These are phyloP conservation scores for Cryptococcus sp. DNA, from an alignment of 1,284 basidiomycete species.

Conservation along the genomic window DNA sequence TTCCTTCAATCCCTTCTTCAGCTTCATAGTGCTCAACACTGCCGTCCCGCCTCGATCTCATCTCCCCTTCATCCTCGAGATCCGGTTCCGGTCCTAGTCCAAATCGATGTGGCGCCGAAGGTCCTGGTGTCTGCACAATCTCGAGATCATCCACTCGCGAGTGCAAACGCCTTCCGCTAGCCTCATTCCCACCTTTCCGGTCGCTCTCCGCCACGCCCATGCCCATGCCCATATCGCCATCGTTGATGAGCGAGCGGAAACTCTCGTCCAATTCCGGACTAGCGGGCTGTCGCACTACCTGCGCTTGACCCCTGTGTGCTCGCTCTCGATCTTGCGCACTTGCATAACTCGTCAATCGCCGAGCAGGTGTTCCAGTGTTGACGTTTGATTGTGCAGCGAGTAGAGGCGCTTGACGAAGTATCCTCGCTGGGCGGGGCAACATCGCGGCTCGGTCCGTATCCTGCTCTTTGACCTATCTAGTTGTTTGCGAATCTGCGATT, in stretches of 20 bases:
- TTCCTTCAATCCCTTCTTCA: slow-evolving; percentile 1
- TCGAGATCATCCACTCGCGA: not conserved
- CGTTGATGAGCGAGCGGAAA: slow-evolving; percentile 12
- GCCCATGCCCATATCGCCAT: slow-evolving; percentile 20
- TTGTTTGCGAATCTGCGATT: no score
- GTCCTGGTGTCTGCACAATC: not conserved
- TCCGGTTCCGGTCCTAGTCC: not conserved
- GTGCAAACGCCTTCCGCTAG: not conserved
- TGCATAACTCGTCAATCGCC: not conserved
- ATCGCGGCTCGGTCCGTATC: not conserved
- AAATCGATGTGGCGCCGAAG: not conserved
- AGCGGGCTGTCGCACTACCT: not conserved
- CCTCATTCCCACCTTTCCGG: slow-evolving; percentile 5
- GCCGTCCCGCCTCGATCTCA: not conserved
- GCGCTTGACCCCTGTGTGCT: not conserved
- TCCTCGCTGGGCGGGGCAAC: not conserved
- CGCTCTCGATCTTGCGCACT: not conserved
- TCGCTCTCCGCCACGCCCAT: slow-evolving; percentile 1
- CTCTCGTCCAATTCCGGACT: slow-evolving; percentile 15
- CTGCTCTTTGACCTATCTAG: no score
- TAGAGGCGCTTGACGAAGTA: slow-evolving; percentile 1
- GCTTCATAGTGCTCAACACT: not conserved
- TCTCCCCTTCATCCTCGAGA: not conserved
- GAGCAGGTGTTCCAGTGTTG: not conserved
- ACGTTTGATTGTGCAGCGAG: not conserved